phyloP scores from a whole-genome alignment of 139 green algal genomes.

The Micractinium sp. region DNA sequence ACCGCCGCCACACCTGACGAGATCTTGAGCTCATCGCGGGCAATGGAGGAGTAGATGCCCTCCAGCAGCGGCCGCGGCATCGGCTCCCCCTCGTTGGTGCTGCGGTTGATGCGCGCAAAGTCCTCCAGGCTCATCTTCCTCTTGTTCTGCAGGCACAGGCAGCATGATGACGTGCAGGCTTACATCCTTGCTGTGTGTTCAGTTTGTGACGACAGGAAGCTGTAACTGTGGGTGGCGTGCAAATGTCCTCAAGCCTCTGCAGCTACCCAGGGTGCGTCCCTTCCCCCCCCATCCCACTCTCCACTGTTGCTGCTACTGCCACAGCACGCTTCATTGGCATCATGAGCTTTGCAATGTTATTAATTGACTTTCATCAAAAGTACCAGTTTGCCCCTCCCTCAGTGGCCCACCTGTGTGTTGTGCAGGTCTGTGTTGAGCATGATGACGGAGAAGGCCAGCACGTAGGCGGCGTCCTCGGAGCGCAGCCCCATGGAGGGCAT shows the following conservation, averaged over 20 bases:
- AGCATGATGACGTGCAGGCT: no score
- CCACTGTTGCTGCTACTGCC: no score
- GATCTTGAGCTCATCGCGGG: conserved; percentile 79
- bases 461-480: conserved; percentile 76
- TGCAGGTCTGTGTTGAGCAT: conserved; percentile 92
- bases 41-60: conserved; percentile 74
- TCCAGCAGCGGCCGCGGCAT: conserved; percentile 68
- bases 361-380: no score
- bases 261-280: no score
- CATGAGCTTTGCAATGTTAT: no score
- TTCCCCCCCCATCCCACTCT: no score
- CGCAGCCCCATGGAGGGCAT: conserved; percentile 46
- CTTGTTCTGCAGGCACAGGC: conserved; percentile 68
- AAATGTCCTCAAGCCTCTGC: no score
- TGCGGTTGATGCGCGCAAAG: conserved; percentile 85
- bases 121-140: conserved; percentile 89
- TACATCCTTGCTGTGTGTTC: no score
- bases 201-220: no score
- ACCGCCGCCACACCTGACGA: conserved; percentile 31
- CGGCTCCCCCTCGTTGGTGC: conserved; percentile 81
- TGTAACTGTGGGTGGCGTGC: no score
- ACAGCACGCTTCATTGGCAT: no score
- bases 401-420: conserved; percentile 66
- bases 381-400: no score
- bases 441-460: conserved; percentile 86